Base-by-base conservation (phyloP, 768 basidiomycete genomes). In the Pisolithus orientalis region DNA sequence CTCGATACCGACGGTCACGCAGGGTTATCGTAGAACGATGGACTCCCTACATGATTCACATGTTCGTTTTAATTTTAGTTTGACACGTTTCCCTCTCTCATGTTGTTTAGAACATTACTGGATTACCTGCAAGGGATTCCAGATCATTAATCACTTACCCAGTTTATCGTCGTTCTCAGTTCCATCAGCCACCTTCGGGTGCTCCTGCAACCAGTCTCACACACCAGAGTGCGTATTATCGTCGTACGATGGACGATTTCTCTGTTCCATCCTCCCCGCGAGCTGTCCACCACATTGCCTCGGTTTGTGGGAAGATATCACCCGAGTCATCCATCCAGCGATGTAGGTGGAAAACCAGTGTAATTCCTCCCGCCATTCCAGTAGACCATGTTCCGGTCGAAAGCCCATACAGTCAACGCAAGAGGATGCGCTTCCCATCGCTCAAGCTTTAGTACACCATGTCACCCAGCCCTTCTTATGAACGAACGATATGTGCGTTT, bases 61-160 rank as follows among this genome's bases (percentile, higher is more conserved):
- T 34, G 67, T 49, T 38, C 55, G 49, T 49, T 45, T 24, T 28
- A 17, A 31, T 21, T 34, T 24, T 49, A 4, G n/a, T 43, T 34
- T 14, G 34, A 13, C 21, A n/a, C 11, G 17, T 25, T 9, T 38
- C 8, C 28, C 25, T 3, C 24, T 21, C 17, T 4, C 45, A 40
- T 4, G 38, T 16, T 50, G 11, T 65, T 59, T 39, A 60, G 38
- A 28, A 60, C 32, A 61, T 63, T 6, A 65, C 67, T n/a, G 65
- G 65, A 49, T 68, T 68, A 49, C 65, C 65, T 6, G 65, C 49
- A 24, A 69, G 67, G 6, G 59, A 63, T 40, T 68, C 69, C 11
- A 59, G 54, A 46, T 70, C 69, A 43, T 63, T 59, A 6, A 25
- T 70, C 39, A 67, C 54, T 27, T 66, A 65, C 28, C 66, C 68